Conservation (phyloP, 768 basidiomycete species). For the Collybiopsis confluens region DNA sequence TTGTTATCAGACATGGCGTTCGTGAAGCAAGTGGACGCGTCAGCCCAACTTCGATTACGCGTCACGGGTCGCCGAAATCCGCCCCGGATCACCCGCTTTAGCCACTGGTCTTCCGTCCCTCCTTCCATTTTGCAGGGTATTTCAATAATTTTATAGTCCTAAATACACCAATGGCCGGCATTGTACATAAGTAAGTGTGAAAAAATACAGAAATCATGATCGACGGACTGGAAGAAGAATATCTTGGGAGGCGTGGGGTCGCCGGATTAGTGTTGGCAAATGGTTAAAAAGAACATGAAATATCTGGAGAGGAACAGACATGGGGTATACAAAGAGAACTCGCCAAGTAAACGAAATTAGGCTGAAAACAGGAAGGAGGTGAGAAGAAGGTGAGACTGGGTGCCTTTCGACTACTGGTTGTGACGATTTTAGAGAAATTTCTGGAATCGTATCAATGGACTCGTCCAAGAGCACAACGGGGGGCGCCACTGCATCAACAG, state of each 20-base stretch:
- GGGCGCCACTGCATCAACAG: conserved; percentile 55
- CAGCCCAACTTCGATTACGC: conserved; percentile 42
- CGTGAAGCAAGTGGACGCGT: conserved; percentile 30
- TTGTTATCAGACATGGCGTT: conserved; percentile 74
- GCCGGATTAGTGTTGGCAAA: conserved; percentile 5
- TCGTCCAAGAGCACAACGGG: conserved; percentile 16
- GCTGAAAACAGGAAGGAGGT: conserved; percentile 34
- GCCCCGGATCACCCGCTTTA: conserved; percentile 44
- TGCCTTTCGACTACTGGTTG: conserved; percentile 14
- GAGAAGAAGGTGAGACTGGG: conserved; percentile 15
- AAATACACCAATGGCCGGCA: background rate
- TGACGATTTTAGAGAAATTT: background rate
- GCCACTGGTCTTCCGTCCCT: conserved; percentile 2
- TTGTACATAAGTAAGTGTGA: conserved; percentile 32
- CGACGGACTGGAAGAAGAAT: conserved; percentile 44
- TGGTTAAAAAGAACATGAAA: conserved; percentile 17
- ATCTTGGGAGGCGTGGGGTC: conserved; percentile 20
- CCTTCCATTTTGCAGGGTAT: background rate
- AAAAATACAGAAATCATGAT: conserved; percentile 33
- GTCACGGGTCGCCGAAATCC: conserved; percentile 33
- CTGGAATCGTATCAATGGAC: conserved; percentile 5
- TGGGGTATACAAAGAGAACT: conserved; percentile 44
- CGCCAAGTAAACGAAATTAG: conserved; percentile 47
- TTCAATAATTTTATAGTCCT: background rate
- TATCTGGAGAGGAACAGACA: conserved; percentile 44